These are phyloP conservation scores for Trichoderma arundinaceum DNA, from an alignment of 2,329 filamentous ascomycete species.

Conservation along the genomic window DNA sequence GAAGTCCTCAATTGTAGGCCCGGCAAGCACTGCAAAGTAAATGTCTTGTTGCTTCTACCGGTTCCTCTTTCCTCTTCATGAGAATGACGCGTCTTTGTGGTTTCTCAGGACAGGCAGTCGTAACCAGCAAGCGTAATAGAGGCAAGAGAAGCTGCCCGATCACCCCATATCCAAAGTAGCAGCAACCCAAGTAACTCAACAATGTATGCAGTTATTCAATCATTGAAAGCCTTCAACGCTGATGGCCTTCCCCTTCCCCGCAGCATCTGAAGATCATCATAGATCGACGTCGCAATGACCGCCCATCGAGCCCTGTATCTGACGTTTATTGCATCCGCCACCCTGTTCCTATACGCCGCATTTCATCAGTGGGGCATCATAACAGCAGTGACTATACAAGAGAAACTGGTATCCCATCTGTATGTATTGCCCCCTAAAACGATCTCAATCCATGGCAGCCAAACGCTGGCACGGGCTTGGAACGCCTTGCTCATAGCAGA, in stretches of 20 bases:
- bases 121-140: too few relatives aligned
- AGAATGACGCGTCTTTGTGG: background rate
- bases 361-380: constrained; percentile 28
- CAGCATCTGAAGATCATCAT: background rate
- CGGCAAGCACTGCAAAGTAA: background rate
- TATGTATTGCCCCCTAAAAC: constrained; percentile 1
- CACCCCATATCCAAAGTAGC: too few relatives aligned
- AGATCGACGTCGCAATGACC: constrained; percentile 25
- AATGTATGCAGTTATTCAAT: too few relatives aligned
- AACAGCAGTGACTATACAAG: constrained; percentile 15
- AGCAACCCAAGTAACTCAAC: too few relatives aligned
- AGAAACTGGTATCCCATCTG: constrained; percentile 26
- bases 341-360: constrained; percentile 28
- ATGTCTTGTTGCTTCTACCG: background rate
- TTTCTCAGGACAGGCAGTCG: too few relatives aligned
- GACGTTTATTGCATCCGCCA: constrained; percentile 16
- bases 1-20: background rate
- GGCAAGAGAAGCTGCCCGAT: too few relatives aligned
- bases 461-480: background rate
- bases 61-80: background rate
- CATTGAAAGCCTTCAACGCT: background rate
- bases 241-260: background rate
- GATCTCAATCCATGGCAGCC: background rate
- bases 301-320: constrained; percentile 19
- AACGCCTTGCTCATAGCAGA: background rate